Base-by-base conservation (phyloP, 2,329 filamentous ascomycete species). In the Macroventuria anomochaeta region DNA sequence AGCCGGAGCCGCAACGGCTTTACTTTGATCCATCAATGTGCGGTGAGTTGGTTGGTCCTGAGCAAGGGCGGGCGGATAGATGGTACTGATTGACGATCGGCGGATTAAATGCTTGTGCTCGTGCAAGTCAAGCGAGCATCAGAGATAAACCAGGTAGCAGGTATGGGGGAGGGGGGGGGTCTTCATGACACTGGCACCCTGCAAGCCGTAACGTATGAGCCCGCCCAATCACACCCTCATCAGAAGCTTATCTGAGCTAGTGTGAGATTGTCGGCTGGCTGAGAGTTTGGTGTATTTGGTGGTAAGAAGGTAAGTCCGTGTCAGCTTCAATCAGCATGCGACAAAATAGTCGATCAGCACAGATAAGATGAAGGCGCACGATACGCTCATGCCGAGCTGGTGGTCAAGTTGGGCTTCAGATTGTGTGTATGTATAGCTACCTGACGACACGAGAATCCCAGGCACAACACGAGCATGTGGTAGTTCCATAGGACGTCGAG, bases 51-150 rank as follows among this genome's bases (percentile, higher is more conserved):
- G 42, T 52, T 25, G 37, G 42, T 32, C 49, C 23, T 47, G 37
- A 29, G 42, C 41, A 25, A 36, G 25, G 32, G 10, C 23, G 36
- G 25, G 42, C 31, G 42, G 42, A 32, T 42, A 46, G 39, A 36
- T 44, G 15, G 13, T 17, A 25, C n/a, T 20, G 25, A 10, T 18
- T n/a, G 38, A 26, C 23, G 33, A 38, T 44, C 44, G 17, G n/a
- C 34, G 36, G 34, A 25, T 34, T 39, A 11, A 13, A 12, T 38
- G 36, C 26, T 23, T 34, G 41, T 57, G 49, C 46, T 46, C 34
- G 51, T 52, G 46, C 54, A 58, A 26, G 28, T 49, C 32, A 32
- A 55, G 42, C 53, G 46, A 34, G 42, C n/a, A 29, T 46, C 36
- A 32, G 47, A 32, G 53, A 55, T 53, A 58, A n/a, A n/a, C n/a